Evolutionary conservation across 106 monocot species (phyloP).

Genomic region (Posidonia australis): DNA sequence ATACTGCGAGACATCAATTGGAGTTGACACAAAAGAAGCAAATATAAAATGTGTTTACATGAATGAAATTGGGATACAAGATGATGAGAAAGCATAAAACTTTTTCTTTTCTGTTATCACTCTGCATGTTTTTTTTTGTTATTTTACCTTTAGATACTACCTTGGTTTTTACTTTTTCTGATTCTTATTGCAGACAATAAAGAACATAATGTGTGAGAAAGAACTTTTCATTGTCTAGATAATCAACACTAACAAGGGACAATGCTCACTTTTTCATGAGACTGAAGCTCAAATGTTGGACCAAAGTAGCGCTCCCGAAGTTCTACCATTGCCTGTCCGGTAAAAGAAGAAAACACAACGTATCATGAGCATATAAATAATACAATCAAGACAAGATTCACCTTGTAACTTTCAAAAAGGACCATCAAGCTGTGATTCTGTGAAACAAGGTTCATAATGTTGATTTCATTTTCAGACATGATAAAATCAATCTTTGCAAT

Average conservation of each 20-base stretch:
- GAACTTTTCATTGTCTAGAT: too few relatives aligned
- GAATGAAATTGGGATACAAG: too few relatives aligned
- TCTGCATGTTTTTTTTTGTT: too few relatives aligned
- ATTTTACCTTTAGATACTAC: not conserved
- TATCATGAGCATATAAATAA: not conserved
- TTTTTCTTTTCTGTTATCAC: too few relatives aligned
- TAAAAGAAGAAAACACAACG: not conserved
- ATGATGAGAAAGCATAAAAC: too few relatives aligned
- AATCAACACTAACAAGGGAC: not conserved
- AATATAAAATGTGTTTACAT: too few relatives aligned
- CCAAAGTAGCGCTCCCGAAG: constrained; percentile 82
- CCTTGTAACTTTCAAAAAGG: too few relatives aligned
- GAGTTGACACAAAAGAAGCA: too few relatives aligned
- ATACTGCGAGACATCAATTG: constrained; percentile 32
- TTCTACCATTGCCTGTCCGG: constrained; percentile 40
- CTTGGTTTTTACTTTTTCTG: not conserved
- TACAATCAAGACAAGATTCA: not conserved
- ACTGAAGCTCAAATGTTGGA: constrained; percentile 61
- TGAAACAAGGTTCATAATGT: too few relatives aligned
- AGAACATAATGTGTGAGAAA: not conserved
- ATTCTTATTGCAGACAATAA: not conserved
- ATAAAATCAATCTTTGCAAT: too few relatives aligned
- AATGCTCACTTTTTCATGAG: constrained; percentile 65
- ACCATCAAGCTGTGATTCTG: too few relatives aligned
- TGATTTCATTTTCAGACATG: too few relatives aligned